Evolutionary conservation across 1,284 basidiomycete genomes (phyloP).

Genomic region (Microbotryum lychnidis-dioicae): DNA sequence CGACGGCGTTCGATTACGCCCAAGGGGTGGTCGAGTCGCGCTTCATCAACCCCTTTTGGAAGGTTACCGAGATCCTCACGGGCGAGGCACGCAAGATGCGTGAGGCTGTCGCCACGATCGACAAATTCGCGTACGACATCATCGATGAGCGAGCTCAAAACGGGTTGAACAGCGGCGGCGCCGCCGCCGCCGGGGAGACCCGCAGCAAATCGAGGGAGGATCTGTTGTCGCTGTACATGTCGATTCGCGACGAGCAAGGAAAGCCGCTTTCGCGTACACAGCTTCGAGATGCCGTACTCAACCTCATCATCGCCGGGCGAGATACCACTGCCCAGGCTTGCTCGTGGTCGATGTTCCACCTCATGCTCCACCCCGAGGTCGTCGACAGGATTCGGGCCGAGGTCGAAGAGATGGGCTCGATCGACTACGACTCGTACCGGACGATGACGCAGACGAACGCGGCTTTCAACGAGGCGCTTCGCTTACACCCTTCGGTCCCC

Average conservation of each 20-base stretch:
- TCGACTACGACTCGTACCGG: slow-evolving; percentile 23
- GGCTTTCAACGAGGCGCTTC: slow-evolving; percentile 22
- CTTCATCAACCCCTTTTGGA: slow-evolving; percentile 6
- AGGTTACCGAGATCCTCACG: slow-evolving; percentile 29
- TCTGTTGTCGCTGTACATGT: slow-evolving; percentile 20
- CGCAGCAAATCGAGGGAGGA: too few relatives aligned
- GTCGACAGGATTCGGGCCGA: slow-evolving; percentile 10
- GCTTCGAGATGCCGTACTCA: slow-evolving; percentile 15
- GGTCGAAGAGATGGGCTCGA: slow-evolving; percentile 3
- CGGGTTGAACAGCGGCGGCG: too few relatives aligned
- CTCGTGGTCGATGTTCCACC: slow-evolving; percentile 9
- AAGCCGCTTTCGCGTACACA: background rate
- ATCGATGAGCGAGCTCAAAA: slow-evolving; percentile 26
- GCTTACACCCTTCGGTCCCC: slow-evolving; percentile 4
- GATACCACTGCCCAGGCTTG: slow-evolving; percentile 16
- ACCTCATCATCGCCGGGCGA: slow-evolving; percentile 27
- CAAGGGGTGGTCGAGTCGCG: slow-evolving; percentile 33
- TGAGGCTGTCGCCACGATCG: slow-evolving; percentile 25
- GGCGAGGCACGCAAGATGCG: slow-evolving; percentile 26
- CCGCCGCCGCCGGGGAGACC: too few relatives aligned
- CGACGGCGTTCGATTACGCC: slow-evolving; percentile 35
- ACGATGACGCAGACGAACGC: slow-evolving; percentile 14
- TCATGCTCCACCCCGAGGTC: background rate
- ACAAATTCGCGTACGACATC: slow-evolving; percentile 31
- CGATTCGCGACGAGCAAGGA: slow-evolving; percentile 17